Conservation (phyloP, 2,329 filamentous ascomycete genomes). For the Sarocladium strictum region DNA sequence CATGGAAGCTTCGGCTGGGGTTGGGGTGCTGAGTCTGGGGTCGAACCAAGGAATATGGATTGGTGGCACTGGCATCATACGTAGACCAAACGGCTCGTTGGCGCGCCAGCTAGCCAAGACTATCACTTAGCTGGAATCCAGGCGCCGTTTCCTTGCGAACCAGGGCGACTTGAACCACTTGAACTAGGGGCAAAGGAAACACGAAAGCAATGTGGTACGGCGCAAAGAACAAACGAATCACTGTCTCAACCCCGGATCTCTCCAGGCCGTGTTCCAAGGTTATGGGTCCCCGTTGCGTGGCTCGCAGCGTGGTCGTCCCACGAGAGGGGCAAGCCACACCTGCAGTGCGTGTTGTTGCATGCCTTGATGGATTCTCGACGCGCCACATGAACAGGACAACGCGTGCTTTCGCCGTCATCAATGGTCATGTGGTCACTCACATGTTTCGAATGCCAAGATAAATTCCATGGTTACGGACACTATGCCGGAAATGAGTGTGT, state of each 20-base stretch:
- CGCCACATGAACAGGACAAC: constrained; percentile 1
- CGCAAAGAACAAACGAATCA: background rate
- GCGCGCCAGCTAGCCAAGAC: background rate
- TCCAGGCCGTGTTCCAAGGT: background rate
- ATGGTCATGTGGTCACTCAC: background rate
- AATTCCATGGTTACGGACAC: background rate
- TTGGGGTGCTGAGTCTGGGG: background rate
- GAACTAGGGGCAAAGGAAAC: background rate
- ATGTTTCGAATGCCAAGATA: background rate
- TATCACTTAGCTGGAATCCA: constrained; percentile 4
- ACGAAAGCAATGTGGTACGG: background rate
- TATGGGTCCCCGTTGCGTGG: background rate
- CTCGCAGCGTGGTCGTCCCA: background rate
- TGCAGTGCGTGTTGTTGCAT: background rate
- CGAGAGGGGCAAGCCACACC: constrained; percentile 2
- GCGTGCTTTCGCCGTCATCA: background rate
- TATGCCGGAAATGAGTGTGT: background rate
- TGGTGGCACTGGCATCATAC: background rate
- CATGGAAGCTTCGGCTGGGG: background rate
- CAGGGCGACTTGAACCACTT: background rate
- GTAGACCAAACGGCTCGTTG: background rate
- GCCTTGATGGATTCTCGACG: background rate
- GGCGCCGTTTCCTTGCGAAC: background rate
- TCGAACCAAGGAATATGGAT: background rate
- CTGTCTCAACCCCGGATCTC: constrained; percentile 5